Percentiles rank a stretch among this genome's conserved stretches.
Conservation (phyloP, 768 basidiomycete species). For the Leccinum subgranulosum region DNA sequence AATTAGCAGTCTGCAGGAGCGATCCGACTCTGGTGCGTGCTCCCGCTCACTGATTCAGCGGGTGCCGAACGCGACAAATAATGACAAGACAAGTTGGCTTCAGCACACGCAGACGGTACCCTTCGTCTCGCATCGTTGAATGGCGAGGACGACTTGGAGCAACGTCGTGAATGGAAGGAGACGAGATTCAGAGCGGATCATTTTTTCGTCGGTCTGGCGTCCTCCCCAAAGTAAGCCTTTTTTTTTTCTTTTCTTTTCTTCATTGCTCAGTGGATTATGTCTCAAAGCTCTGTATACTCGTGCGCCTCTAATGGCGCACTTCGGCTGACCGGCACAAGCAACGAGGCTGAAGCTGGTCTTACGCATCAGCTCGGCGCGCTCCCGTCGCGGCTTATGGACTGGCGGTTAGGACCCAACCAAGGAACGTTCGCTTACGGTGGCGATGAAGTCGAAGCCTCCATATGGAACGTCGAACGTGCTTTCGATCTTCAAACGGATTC, state of each 20-base stretch:
- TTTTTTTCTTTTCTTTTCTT: background rate
- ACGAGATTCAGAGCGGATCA: slow-evolving; percentile 49
- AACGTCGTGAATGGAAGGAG: slow-evolving; percentile 60
- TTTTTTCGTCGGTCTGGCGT: slow-evolving; percentile 60
- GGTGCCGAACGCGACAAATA: slow-evolving; percentile 16
- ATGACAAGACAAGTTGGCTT: slow-evolving; percentile 56
- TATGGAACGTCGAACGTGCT: slow-evolving; percentile 73
- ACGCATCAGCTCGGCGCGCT: slow-evolving; percentile 41
- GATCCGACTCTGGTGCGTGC: slow-evolving; percentile 40
- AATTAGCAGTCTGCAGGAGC: slow-evolving; percentile 31
- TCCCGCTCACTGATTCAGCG: background rate
- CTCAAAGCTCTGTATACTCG: slow-evolving; percentile 46
- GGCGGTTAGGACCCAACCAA: slow-evolving; percentile 53
- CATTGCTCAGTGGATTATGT: background rate
- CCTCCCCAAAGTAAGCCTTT: slow-evolving; percentile 45
- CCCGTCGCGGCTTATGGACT: slow-evolving; percentile 67
- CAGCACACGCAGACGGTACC: slow-evolving; percentile 62
- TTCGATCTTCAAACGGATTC: slow-evolving; percentile 30
- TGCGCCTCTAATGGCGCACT: slow-evolving; percentile 79
- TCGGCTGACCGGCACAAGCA: slow-evolving; percentile 40
- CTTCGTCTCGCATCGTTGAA: slow-evolving; percentile 42
- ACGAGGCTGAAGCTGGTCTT: slow-evolving; percentile 14
- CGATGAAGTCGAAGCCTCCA: slow-evolving; percentile 79
- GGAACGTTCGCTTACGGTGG: slow-evolving; percentile 77
- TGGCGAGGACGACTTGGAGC: slow-evolving; percentile 40